Percentiles rank a stretch among this genome's conserved stretches.
phyloP scores from a whole-genome alignment of 2,329 filamentous ascomycete species.

The Colletotrichum salicis region DNA sequence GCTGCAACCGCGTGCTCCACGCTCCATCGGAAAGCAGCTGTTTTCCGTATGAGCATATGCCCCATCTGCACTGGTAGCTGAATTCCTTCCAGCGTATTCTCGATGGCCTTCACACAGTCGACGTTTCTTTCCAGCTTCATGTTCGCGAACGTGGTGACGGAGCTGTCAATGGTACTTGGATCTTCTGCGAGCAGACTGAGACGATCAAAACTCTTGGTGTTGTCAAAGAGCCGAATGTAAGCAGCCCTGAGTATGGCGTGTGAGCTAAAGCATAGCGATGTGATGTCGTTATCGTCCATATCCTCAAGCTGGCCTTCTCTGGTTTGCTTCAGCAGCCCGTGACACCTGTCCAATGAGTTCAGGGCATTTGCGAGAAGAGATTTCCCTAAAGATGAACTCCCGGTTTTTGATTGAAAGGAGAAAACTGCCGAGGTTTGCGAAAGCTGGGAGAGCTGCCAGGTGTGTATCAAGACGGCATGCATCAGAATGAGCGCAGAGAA shows the following conservation, averaged over 20 bases:
- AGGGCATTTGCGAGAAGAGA: neutral
- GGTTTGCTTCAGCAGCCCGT: neutral
- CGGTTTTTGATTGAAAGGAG: neutral
- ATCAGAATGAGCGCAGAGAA: neutral
- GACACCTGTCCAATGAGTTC: neutral
- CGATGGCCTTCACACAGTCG: neutral
- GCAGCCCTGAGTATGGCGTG: neutral
- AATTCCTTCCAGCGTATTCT: neutral
- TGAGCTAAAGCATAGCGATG: neutral
- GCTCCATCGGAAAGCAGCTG: slow-evolving; percentile 16
- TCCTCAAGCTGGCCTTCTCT: neutral
- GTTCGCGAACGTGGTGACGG: neutral
- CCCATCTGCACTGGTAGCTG: neutral
- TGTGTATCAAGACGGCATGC: neutral
- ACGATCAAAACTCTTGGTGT: neutral
- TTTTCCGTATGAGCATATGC: slow-evolving; percentile 2
- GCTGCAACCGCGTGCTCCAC: neutral
- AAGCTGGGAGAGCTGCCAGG: neutral
- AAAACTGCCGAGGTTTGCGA: neutral
- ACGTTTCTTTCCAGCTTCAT: neutral
- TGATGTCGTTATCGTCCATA: neutral
- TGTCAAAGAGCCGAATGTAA: neutral
- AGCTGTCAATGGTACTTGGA: neutral
- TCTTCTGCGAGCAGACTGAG: neutral
- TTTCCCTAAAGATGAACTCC: neutral